A percentile compares a stretch with the other conserved stretches of the same genome.
phyloP scores from a whole-genome alignment of 805 yeast genomes.

The Ogataea wickerhamii region DNA sequence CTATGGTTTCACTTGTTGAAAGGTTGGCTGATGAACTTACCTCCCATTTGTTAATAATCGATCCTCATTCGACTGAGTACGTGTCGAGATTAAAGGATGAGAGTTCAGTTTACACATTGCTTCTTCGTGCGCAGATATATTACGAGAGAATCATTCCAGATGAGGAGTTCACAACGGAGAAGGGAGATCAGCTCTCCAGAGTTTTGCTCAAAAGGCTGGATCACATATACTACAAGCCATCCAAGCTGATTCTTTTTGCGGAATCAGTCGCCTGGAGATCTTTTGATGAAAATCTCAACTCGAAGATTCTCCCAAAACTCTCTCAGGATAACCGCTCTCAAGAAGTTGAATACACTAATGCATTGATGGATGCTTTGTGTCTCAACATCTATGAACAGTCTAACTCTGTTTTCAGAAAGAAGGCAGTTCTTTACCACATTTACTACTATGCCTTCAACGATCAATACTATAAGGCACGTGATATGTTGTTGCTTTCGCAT shows the following conservation, averaged over 20 bases:
- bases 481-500: conserved; percentile 81
- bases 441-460: conserved; percentile 90
- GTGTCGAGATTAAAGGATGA: conserved; percentile 89
- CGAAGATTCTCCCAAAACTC: conserved; percentile 34
- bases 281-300: conserved; percentile 36
- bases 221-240: conserved; percentile 90
- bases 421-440: conserved; percentile 79
- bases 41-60: conserved; percentile 80
- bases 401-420: conserved; percentile 67
- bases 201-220: conserved; percentile 81
- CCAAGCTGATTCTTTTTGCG: conserved; percentile 59
- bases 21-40: conserved; percentile 93
- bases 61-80: conserved; percentile 94
- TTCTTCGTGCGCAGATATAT: conserved; percentile 84
- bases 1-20: conserved; percentile 82
- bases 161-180: conserved; percentile 37
- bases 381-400: conserved; percentile 62
- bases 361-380: conserved; percentile 62
- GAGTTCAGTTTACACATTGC: conserved; percentile 63
- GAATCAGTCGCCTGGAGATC: conserved; percentile 76
- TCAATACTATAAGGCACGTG: conserved; percentile 80
- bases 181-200: conserved; percentile 64
- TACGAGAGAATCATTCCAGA: conserved; percentile 60
- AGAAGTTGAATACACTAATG: conserved; percentile 41
- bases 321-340: conserved; percentile 25